Evolutionary conservation across 345 rosid species (phyloP).

Genomic region (Bruguiera gymnorhiza): DNA sequence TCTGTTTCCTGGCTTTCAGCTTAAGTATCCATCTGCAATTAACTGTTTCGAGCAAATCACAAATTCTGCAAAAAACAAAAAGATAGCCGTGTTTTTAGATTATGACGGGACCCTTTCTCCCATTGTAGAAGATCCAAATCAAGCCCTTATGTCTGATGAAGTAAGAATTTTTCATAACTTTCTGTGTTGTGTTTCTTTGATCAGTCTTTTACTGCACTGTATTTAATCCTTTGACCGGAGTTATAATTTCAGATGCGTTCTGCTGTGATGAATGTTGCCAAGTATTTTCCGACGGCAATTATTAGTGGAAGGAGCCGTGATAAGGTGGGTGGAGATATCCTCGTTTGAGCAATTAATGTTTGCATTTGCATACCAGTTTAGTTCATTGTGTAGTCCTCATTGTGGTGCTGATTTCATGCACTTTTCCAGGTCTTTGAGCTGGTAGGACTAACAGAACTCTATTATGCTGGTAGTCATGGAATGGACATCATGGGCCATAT

Average conservation of each 20-base stretch:
- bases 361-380: not conserved
- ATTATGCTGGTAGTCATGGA: constrained; percentile 98
- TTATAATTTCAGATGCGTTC: constrained; percentile 68
- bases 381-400: not conserved
- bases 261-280: constrained; percentile 71
- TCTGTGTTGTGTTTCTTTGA: not conserved
- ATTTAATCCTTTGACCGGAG: not conserved
- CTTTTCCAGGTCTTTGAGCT: constrained; percentile 64
- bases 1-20: constrained; percentile 37
- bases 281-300: constrained; percentile 83
- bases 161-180: constrained; percentile 38
- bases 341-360: not conserved
- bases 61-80: constrained; percentile 58
- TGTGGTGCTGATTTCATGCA: constrained; percentile 6
- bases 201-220: not conserved
- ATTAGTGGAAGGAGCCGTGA: constrained; percentile 97
- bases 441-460: constrained; percentile 90
- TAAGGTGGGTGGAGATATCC: constrained; percentile 44
- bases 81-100: constrained; percentile 74
- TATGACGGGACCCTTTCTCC: constrained; percentile 96
- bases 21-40: constrained; percentile 79
- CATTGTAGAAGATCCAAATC: constrained; percentile 84
- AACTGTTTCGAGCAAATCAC: constrained; percentile 55
- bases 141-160: constrained; percentile 63
- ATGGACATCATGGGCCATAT: constrained; percentile 90